phyloP scores from a whole-genome alignment of 2,329 filamentous ascomycete species.

The Nigrospora oryzae region DNA sequence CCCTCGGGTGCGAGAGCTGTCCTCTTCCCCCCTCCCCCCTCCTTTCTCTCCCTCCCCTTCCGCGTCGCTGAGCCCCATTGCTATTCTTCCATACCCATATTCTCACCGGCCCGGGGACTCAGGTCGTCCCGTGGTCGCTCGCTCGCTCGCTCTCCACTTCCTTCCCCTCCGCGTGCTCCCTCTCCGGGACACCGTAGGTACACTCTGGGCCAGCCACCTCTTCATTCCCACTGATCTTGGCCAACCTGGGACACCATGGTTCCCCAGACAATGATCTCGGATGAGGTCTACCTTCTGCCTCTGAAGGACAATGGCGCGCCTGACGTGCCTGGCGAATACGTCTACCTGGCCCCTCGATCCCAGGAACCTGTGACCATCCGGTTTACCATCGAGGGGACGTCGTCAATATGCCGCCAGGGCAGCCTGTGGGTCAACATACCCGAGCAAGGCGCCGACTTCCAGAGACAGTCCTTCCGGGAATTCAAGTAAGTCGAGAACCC shows the following conservation, averaged over 20 bases:
- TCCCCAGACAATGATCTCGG: conserved; percentile 54
- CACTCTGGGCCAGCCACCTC: no score
- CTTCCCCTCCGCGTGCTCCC: no score
- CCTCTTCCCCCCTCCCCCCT: no score
- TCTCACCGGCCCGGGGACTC: no score
- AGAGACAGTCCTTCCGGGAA: conserved; percentile 71
- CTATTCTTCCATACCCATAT: no score
- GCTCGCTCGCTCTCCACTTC: no score
- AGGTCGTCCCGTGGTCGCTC: no score
- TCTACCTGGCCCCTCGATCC: conserved; percentile 74
- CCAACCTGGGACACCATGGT: conserved; percentile 30
- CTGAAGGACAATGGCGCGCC: conserved; percentile 91
- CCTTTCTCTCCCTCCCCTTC: no score
- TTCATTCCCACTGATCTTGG: no score
- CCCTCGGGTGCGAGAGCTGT: no score
- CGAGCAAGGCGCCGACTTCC: conserved; percentile 64
- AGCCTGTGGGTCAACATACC: conserved; percentile 97
- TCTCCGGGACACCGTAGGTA: no score
- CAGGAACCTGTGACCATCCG: conserved; percentile 70
- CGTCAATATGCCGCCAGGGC: conserved; percentile 89
- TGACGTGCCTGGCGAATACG: conserved; percentile 79
- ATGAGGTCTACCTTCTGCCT: conserved; percentile 77
- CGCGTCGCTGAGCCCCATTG: no score
- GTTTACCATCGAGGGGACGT: conserved; percentile 89
- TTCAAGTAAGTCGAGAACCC: conserved; percentile 61